Evolutionary conservation across 352 stramenopile species (phyloP), one percentile per base, ranked within the genome.

Genomic region (Phytopythium cucurbitacearum): DNA sequence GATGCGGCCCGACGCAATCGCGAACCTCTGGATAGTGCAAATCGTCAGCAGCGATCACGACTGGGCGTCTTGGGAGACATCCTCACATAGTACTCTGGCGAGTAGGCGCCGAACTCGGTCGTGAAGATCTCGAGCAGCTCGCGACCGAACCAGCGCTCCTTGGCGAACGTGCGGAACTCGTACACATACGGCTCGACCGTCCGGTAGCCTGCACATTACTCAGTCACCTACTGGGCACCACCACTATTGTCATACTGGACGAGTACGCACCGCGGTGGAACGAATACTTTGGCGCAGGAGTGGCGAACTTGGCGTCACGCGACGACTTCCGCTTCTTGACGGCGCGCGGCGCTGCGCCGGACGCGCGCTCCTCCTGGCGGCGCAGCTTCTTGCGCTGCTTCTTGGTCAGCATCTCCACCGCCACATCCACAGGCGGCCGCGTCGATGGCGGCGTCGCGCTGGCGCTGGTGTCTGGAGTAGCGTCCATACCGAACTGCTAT

Each of bases 161-260:
- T 99, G 50, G 95, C 94, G 69, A 94, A 92, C 34, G 94, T 98
- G 37, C 85, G 73, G 71, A 98, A 99, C 56, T 97, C 91, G 62
- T 97, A 98, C 50, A 96, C 83, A 67, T 99, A 99, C 11, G 96
- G 95, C 72, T 88, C 75, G 28, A 97, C 84, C 56, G 90, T 72
- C 32, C 85, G 76, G 57, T 92, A 93, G 3, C 82, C 85, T 94
- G 51, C 55, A 28, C 34, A 52, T 37, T 39, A 51, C 37, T 7
- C 38, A 60, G 7, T 5, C 33, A 62, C 38, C 12, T 11, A 49
- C 1, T 49, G n/a, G 10, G 2, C 42, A 56, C 39, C 41, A 68
- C 49, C 13, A 36, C 13, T 28, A 40, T 7, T 15, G 13, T 4
- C 5, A 21, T 32, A 53, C 16, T 9, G 33, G 11, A 44, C 28